Percentiles rank a stretch among this genome's conserved stretches.
Conservation (phyloP, 441 rosid genomes). For the Geranium incanum region DNA sequence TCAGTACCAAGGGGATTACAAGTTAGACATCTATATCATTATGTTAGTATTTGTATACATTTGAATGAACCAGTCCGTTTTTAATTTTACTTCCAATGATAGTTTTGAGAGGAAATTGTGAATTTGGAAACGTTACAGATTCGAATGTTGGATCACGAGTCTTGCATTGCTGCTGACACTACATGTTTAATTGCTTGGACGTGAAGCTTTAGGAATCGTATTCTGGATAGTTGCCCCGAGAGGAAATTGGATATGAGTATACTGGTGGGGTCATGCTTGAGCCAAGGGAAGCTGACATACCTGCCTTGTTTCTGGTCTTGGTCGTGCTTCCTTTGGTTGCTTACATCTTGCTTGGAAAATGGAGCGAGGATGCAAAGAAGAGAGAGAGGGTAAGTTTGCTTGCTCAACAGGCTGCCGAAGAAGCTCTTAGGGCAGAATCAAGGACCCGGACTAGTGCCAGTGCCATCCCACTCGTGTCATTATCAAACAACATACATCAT, state of each 20-base stretch:
- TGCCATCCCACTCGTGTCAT: constrained; percentile 31
- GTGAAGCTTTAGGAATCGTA: constrained; percentile 29
- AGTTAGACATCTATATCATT: no score
- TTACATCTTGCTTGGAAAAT: constrained; percentile 70
- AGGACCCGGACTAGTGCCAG: constrained; percentile 28
- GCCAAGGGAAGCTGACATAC: constrained; percentile 85
- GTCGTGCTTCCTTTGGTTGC: constrained; percentile 74
- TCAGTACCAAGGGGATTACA: no score
- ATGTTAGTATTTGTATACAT: not conserved
- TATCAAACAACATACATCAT: constrained; percentile 38
- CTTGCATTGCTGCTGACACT: constrained; percentile 7
- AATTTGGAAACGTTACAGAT: not conserved
- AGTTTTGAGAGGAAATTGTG: no score
- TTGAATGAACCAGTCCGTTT: no score
- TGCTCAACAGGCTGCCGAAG: constrained; percentile 72
- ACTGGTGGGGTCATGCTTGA: constrained; percentile 78
- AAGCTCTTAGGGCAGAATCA: constrained; percentile 54
- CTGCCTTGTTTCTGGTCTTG: constrained; percentile 64
- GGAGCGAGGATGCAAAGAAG: constrained; percentile 64
- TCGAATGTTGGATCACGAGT: not conserved
- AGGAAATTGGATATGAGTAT: constrained; percentile 59
- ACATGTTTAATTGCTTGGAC: constrained; percentile 22
- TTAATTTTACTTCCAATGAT: no score
- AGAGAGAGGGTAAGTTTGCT: constrained; percentile 54
- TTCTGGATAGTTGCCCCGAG: constrained; percentile 24